Evolutionary conservation across 2,329 filamentous ascomycete genomes (phyloP).

Genomic region (Bretziella fagacearum): DNA sequence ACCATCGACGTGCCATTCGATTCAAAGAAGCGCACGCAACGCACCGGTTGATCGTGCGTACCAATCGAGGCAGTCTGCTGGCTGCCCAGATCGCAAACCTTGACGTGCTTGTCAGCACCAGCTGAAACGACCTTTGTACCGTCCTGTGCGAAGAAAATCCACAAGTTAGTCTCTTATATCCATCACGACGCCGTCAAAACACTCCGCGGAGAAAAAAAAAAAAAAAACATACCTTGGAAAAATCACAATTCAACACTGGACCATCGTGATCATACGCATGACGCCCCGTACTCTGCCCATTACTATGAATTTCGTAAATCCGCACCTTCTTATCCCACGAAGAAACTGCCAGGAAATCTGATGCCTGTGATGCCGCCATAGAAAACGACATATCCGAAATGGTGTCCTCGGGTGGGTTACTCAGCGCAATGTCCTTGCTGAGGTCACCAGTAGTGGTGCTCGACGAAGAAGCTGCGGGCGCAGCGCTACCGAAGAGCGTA

Average conservation of each 20-base stretch:
- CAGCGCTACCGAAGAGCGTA: slow-evolving; percentile 38
- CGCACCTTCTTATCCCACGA: slow-evolving; percentile 98
- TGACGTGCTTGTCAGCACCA: slow-evolving; percentile 80
- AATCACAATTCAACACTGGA: slow-evolving; percentile 70
- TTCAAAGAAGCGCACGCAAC: slow-evolving; percentile 62
- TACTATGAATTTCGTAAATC: slow-evolving; percentile 76
- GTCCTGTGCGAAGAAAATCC: slow-evolving; percentile 45
- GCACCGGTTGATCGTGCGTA: slow-evolving; percentile 69
- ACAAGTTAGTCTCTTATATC: too few relatives aligned
- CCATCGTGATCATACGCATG: slow-evolving; percentile 73
- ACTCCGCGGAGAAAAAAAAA: too few relatives aligned
- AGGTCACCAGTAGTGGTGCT: slow-evolving; percentile 76
- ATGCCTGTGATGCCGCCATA: slow-evolving; percentile 35
- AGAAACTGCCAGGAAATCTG: slow-evolving; percentile 70
- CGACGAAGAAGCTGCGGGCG: slow-evolving; percentile 34
- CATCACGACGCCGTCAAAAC: too few relatives aligned
- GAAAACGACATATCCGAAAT: slow-evolving; percentile 80
- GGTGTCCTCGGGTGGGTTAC: slow-evolving; percentile 67
- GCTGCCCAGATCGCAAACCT: slow-evolving; percentile 64
- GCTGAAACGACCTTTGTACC: slow-evolving; percentile 75
- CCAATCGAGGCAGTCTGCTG: slow-evolving; percentile 57
- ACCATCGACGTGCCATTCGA: slow-evolving; percentile 58
- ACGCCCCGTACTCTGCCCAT: slow-evolving; percentile 68
- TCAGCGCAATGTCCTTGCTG: slow-evolving; percentile 69
- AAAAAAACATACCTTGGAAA: slow-evolving; percentile 54